These are phyloP conservation scores for Aspergillus terreus DNA, from an alignment of 2,329 filamentous ascomycete species.

Conservation along the genomic window DNA sequence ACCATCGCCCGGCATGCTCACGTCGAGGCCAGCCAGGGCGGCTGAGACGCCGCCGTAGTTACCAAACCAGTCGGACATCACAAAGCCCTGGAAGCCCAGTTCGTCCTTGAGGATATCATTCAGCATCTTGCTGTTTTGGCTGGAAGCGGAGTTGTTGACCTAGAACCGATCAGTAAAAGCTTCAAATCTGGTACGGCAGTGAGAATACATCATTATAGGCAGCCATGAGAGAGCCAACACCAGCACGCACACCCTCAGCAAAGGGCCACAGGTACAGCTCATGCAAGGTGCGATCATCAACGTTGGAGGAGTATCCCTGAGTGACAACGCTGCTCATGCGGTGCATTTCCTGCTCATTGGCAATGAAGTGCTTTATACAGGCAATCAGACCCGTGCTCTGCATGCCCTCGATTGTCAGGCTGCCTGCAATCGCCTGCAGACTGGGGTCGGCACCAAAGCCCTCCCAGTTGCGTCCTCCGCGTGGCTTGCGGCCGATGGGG, in stretches of 20 bases:
- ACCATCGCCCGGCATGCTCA: conserved; percentile 66
- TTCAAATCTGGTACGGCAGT: background rate
- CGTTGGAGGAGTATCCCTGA: conserved; percentile 44
- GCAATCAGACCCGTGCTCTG: conserved; percentile 56
- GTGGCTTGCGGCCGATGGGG: conserved; percentile 67
- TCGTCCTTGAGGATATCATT: conserved; percentile 71
- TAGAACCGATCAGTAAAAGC: conserved; percentile 18
- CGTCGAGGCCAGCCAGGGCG: conserved; percentile 62
- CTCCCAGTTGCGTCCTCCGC: conserved; percentile 73
- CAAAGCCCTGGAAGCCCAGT: conserved; percentile 67
- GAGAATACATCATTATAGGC: conserved; percentile 39
- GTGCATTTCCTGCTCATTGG: conserved; percentile 44
- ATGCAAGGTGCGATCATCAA: conserved; percentile 49
- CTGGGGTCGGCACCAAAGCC: conserved; percentile 68
- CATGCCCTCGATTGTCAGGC: conserved; percentile 54
- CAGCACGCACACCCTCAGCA: conserved; percentile 47
- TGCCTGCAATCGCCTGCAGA: conserved; percentile 53
- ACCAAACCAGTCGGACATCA: conserved; percentile 68
- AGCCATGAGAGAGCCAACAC: conserved; percentile 45
- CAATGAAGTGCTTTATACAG: conserved; percentile 56
- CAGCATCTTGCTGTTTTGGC: conserved; percentile 64
- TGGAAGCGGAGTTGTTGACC: conserved; percentile 64
- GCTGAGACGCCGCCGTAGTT: conserved; percentile 59
- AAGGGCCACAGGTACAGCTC: conserved; percentile 49
- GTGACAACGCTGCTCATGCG: conserved; percentile 46